These are phyloP conservation scores for Monascus purpureus DNA, from an alignment of 495 filamentous ascomycete genomes.

Conservation along the genomic window DNA sequence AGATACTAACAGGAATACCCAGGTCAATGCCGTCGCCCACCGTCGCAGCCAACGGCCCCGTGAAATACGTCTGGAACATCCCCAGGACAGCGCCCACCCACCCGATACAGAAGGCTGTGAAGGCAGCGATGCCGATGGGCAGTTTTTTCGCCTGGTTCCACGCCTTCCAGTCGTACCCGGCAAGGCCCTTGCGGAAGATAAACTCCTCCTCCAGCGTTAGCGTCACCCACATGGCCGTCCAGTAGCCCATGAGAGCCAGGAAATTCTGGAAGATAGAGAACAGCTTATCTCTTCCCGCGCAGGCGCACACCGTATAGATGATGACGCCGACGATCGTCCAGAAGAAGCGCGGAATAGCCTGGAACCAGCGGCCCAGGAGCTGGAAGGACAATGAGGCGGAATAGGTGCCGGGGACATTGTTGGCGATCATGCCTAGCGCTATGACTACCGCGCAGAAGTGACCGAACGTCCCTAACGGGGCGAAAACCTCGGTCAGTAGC, in stretches of 20 bases:
- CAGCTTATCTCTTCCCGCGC: constrained; percentile 47
- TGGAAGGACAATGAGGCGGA: constrained; percentile 57
- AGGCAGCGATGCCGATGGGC: constrained; percentile 47
- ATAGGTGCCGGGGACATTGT: constrained; percentile 57
- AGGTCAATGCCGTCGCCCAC: constrained; percentile 44
- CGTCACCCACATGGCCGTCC: constrained; percentile 51
- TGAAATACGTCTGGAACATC: constrained; percentile 36
- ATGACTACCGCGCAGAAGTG: constrained; percentile 61
- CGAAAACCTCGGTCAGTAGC: constrained; percentile 53
- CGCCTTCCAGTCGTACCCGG: constrained; percentile 42
- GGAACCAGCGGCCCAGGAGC: constrained; percentile 42
- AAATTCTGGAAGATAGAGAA: constrained; percentile 59
- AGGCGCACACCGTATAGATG: constrained; percentile 48
- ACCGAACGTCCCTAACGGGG: constrained; percentile 49
- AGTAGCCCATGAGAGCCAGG: constrained; percentile 61
- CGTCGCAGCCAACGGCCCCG: constrained; percentile 36
- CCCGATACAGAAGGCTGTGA: constrained; percentile 49
- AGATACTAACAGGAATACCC: constrained; percentile 19
- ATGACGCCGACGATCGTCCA: constrained; percentile 48
- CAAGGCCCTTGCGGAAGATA: constrained; percentile 37
- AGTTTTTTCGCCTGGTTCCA: constrained; percentile 47
- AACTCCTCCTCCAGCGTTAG: constrained; percentile 51
- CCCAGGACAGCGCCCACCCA: constrained; percentile 57
- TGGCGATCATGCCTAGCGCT: constrained; percentile 57
- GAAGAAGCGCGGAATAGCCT: constrained; percentile 43